Evolutionary conservation across 768 basidiomycete species (phyloP), one percentile per base, ranked within the genome.

Genomic region (Cubamyces lactineus): DNA sequence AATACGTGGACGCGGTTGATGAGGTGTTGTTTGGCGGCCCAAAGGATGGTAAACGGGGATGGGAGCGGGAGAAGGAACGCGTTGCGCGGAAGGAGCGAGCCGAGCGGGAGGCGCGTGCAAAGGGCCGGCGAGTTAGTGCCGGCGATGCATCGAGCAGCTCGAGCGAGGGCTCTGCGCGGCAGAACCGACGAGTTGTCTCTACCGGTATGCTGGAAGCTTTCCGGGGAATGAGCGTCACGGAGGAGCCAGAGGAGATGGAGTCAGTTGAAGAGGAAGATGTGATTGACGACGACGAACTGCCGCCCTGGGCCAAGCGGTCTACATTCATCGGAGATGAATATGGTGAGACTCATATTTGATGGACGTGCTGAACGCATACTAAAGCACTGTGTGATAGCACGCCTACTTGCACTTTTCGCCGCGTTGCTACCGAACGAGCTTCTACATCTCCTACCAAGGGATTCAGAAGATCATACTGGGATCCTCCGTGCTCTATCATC

Each of bases 1-100:
- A 76, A 50, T 95, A 94, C 71, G 70, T 93, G 61, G 85, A 91
- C 63, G 79, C 86, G n/a, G 92, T 93, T 3, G 92, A 94, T 67
- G 84, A 87, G 60, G 87, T 89, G 3, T 71, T 95, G 15, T 94
- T 95, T 61, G 84, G 84, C 7, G 86, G 86, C 0, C 78, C 76
- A 56, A 81, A 78, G 67, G 78, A 77, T 13, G 76, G 75, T 5
- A 77, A 76, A 63, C 74, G 81, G 41, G 83, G 83, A 0, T 84
- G 82, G 82, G 74, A 78, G 60, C 71, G 77, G 28, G 79, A 79
- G 68, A 73, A 75, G 54, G 79, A 82, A 65, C 81, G 79, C 63
- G 76, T 76, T 6, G 65, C 77, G 49, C 81, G 80, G 70, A 82
- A 73, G 63, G 77, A 79, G 62, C 66, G 74, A 66, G 66, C 71